Percentiles rank a stretch among this genome's conserved stretches.
Evolutionary conservation across 1,284 basidiomycete species (phyloP).

Genomic region (Ceratobasidium papillatum): DNA sequence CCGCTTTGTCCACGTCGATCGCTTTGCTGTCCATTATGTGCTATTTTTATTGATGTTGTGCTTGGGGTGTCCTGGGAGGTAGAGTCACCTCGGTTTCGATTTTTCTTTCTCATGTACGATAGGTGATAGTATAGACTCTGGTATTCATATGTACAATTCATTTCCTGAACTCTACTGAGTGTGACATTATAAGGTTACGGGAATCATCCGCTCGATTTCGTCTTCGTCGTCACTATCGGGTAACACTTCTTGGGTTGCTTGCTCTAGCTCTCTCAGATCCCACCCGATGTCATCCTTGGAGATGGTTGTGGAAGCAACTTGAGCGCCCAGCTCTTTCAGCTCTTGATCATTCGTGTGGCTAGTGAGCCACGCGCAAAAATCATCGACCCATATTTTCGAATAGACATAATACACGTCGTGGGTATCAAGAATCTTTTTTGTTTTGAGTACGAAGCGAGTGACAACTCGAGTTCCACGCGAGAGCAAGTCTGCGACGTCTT

Average conservation of each 20-base stretch:
- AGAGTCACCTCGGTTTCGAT: not conserved
- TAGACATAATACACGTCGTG: conserved; percentile 86
- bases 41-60: conserved; percentile 37
- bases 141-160: conserved; percentile 31
- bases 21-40: conserved; percentile 37
- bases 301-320: conserved; percentile 56
- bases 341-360: conserved; percentile 61
- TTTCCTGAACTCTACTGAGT: not conserved
- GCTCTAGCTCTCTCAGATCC: conserved; percentile 73
- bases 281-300: conserved; percentile 69
- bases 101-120: conserved; percentile 15
- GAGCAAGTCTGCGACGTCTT: conserved; percentile 69
- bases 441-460: conserved; percentile 69
- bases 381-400: conserved; percentile 82
- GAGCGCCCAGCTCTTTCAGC: conserved; percentile 59
- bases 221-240: conserved; percentile 68
- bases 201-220: conserved; percentile 13
- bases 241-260: conserved; percentile 57
- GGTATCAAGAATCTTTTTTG: conserved; percentile 74
- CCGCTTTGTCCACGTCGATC: conserved; percentile 4
- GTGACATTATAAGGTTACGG: not conserved
- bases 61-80: not conserved
- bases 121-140: conserved; percentile 35
- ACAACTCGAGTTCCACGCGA: conserved; percentile 66
- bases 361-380: conserved; percentile 74